Evolutionary conservation across 2,329 filamentous ascomycete species (phyloP), one percentile per base, ranked within the genome.

Genomic region (Blumeria graminis): DNA sequence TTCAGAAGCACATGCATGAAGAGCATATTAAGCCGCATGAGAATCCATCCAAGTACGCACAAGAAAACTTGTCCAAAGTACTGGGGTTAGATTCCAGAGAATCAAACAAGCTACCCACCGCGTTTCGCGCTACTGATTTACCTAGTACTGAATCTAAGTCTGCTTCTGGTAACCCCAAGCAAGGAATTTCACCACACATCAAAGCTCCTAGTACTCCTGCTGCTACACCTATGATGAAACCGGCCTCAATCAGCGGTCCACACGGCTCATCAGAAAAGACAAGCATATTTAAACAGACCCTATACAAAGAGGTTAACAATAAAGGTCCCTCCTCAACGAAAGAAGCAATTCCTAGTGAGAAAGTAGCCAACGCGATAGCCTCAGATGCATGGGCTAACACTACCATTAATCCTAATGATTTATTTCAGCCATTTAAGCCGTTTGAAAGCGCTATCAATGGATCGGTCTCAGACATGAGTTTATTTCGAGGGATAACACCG

Each of bases 21-120:
- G 77, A 81, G 63, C 79, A 82, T 60, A 67, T 71, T 22, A 75
- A 73, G 63, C 78, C 78, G 6, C 67, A 69, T 45, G 69, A 76
- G 59, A 68, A 82, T 58, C 77, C 79, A 1, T 46, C 71, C 57
- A 74, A 74, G 60, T 82, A 74, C 62, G 67, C 71, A 14, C 62
- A 69, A 54, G 76, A 78, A 55, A 72, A 70, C 51, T 63, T 81
- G 36, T 71, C 73, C 0, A 60, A 69, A 13, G 67, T 69, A 0
- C 64, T 81, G 1, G 76, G 74, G 3, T 63, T 80, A n/a, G 74
- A 78, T 62, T 58, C 67, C 6, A 70, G 78, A 55, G 77, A 74
- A n/a, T 34, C 58, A 35, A 34, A 54, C 9, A 43, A 57, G 6
- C 9, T 54, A 14, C 39, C 51, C 13, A 22, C 32, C 18, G 41